Evolutionary conservation across 805 yeast species (phyloP), one percentile per base, ranked within the genome.

Genomic region (Nakazawaea holstii): DNA sequence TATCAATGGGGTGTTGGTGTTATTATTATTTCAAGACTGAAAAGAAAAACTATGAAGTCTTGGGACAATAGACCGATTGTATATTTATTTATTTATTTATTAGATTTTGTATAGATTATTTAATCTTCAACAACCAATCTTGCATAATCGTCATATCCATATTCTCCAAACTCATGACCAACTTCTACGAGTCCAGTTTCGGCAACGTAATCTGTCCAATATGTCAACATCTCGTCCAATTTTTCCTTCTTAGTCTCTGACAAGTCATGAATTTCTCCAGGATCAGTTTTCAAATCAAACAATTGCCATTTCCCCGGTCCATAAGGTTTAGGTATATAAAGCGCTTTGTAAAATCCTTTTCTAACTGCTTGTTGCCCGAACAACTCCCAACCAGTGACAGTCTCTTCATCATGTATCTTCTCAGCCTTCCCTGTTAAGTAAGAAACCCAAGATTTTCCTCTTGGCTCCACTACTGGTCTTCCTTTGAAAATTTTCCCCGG

Each of bases 291-390:
- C 24, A 76, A 54, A 52, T 73, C 56, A 53, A 71, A 73, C 26
- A 76, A 61, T 57, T 75, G 73, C 83, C 82, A 73, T 54, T 69
- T 57, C 13, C 67, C 73, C 6, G 75, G 60, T 0, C 80, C 81
- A 46, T 65, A 58, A 7, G 82, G 80, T 33, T 64, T 63, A 5
- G 79, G 80, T 48, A 77, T 67, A 52, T 57, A 77, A 9, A 74
- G 51, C 1, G 77, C 77, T 53, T 78, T 78, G 53, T 61, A 75
- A 4, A 57, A 43, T 6, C 82, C 82, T 52, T 71, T 67, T 53
- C 82, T 66, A 39, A 77, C 66, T 0, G 82, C 83, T 45, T 73
- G 77, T 52, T 77, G 82, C 1, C 77, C 79, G 54, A 78, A 76
- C 13, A 77, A 59, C 54, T 78, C 83, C 82, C 83, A 77, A 0